Percentiles rank a stretch among this genome's conserved stretches.
phyloP scores from a whole-genome alignment of 768 basidiomycete species.

The Cantharellus cinnabarinus region DNA sequence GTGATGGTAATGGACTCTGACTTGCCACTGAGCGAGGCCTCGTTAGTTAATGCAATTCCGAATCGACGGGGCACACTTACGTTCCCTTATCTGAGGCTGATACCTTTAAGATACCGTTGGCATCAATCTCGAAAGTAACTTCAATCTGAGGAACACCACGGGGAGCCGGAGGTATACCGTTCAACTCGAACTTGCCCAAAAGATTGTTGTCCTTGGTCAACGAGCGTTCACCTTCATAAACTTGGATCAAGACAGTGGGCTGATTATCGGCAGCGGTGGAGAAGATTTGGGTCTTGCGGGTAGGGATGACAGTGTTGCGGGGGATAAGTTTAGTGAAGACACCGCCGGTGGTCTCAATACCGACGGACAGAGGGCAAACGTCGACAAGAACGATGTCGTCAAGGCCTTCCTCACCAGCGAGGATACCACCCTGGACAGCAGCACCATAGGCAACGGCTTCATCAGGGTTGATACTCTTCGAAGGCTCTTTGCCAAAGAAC shows the following conservation, averaged over 20 bases:
- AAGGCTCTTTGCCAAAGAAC: constrained; percentile 92
- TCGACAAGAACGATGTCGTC: constrained; percentile 88
- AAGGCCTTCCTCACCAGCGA: constrained; percentile 82
- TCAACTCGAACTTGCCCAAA: constrained; percentile 91
- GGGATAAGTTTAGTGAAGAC: constrained; percentile 96
- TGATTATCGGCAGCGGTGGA: constrained; percentile 76
- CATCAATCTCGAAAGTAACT: constrained; percentile 89
- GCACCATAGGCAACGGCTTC: constrained; percentile 99
- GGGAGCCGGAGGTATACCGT: constrained; percentile 80
- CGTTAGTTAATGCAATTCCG: not conserved
- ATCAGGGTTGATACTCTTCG: constrained; percentile 97
- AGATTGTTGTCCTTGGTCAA: constrained; percentile 98
- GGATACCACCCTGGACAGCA: constrained; percentile 95
- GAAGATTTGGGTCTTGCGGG: constrained; percentile 90
- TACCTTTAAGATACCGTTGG: constrained; percentile 92
- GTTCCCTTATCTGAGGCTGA: constrained; percentile 87
- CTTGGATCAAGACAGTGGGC: constrained; percentile 90
- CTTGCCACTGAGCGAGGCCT: constrained; percentile 36
- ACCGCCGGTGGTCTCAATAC: constrained; percentile 94
- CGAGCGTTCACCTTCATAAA: constrained; percentile 92
- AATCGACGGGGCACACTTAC: constrained; percentile 22
- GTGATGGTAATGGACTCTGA: constrained; percentile 81
- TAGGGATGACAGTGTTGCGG: constrained; percentile 95
- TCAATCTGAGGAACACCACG: constrained; percentile 96
- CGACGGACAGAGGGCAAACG: constrained; percentile 89